phyloP scores from a whole-genome alignment of 176 grass and related monocot genomes.

The Neostapfia colusana region DNA sequence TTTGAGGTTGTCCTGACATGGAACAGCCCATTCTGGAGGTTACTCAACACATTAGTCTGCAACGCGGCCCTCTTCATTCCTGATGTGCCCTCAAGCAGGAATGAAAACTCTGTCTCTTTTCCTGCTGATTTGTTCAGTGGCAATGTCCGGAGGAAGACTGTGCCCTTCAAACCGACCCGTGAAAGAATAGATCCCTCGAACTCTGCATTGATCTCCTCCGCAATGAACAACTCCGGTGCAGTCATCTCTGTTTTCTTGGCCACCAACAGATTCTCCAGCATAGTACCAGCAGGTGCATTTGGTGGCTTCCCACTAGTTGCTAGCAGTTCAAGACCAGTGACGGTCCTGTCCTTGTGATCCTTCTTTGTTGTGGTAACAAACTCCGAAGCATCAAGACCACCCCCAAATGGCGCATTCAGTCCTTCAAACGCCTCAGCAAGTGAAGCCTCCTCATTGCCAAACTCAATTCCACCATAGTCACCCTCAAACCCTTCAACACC shows the following conservation, averaged over 20 bases:
- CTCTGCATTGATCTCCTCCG: constrained; percentile 88
- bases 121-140: constrained; percentile 70
- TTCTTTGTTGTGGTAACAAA: constrained; percentile 94
- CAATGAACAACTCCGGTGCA: constrained; percentile 70
- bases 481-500: constrained; percentile 95
- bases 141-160: constrained; percentile 72
- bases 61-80: constrained; percentile 84
- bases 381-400: constrained; percentile 92
- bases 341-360: constrained; percentile 55
- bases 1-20: constrained; percentile 70
- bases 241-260: constrained; percentile 80
- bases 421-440: constrained; percentile 92
- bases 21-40: constrained; percentile 74
- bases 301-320: constrained; percentile 50
- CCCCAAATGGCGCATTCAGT: constrained; percentile 91
- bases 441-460: constrained; percentile 85
- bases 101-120: constrained; percentile 95
- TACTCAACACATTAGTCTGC: constrained; percentile 70
- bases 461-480: constrained; percentile 96
- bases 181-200: constrained; percentile 84
- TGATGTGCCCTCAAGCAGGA: constrained; percentile 78
- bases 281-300: constrained; percentile 45
- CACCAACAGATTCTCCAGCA: constrained; percentile 69
- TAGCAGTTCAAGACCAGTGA: constrained; percentile 84
- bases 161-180: constrained; percentile 82